These are phyloP conservation scores for Porphyrellus cyaneotinctus DNA, from an alignment of 768 basidiomycete genomes.

Conservation along the genomic window DNA sequence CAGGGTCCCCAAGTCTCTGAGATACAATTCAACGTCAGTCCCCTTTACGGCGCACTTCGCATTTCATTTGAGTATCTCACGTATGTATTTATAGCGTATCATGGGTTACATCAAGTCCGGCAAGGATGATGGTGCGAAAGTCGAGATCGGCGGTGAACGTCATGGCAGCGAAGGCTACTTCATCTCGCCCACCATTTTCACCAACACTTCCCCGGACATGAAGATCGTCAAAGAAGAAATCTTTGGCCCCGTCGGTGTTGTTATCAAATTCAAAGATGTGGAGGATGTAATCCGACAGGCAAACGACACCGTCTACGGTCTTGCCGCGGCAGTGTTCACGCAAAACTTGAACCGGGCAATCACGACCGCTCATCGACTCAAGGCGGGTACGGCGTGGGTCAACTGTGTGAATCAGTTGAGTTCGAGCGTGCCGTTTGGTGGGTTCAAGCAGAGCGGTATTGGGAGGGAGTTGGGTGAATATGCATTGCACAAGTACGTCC, in stretches of 20 bases:
- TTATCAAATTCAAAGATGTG: conserved; percentile 72
- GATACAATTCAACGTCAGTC: conserved; percentile 63
- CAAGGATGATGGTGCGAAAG: conserved; percentile 63
- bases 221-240: conserved; percentile 74
- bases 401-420: conserved; percentile 31
- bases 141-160: conserved; percentile 59
- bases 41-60: not conserved
- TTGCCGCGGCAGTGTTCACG: conserved; percentile 85
- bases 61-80: not conserved
- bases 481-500: conserved; percentile 51
- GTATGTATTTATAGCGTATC: conserved; percentile 49
- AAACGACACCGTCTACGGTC: conserved; percentile 85
- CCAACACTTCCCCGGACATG: conserved; percentile 63
- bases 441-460: conserved; percentile 80
- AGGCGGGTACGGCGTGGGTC: conserved; percentile 81
- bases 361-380: conserved; percentile 63
- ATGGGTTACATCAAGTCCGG: conserved; percentile 77
- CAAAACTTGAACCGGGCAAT: conserved; percentile 73
- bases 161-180: conserved; percentile 63
- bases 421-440: conserved; percentile 68
- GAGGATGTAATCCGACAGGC: conserved; percentile 66
- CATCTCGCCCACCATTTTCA: conserved; percentile 73
- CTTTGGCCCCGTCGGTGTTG: conserved; percentile 74
- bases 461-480: conserved; percentile 81
- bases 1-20: conserved; percentile 82